A percentile compares a stretch with the other conserved stretches of the same genome.
phyloP scores from a whole-genome alignment of 2,329 filamentous ascomycete species.

The Fusarium duplospermum region DNA sequence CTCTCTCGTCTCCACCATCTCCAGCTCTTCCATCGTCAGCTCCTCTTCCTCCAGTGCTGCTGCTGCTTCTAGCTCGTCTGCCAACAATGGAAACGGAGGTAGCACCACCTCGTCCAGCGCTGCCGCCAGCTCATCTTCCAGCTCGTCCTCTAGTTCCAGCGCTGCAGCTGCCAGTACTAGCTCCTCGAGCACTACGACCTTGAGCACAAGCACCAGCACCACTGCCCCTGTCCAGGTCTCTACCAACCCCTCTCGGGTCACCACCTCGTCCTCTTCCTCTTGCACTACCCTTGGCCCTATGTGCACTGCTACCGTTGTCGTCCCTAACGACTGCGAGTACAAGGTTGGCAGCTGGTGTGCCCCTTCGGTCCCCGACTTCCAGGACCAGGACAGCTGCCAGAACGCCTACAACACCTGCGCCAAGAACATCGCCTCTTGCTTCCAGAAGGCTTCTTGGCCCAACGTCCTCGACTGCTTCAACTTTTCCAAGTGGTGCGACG shows the following conservation, averaged over 20 bases:
- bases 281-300: constrained; percentile 54
- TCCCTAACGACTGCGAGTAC: constrained; percentile 64
- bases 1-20: constrained; percentile 17
- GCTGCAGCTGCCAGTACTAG: constrained; percentile 17
- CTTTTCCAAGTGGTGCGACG: constrained; percentile 62
- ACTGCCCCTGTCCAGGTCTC: constrained; percentile 36
- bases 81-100: not conserved
- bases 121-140: not conserved
- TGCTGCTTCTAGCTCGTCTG: constrained; percentile 9
- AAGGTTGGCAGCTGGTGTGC: constrained; percentile 66
- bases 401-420: constrained; percentile 57
- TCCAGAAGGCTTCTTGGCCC: constrained; percentile 63
- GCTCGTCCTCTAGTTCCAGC: constrained; percentile 10
- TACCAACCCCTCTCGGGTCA: constrained; percentile 37
- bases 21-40: constrained; percentile 2
- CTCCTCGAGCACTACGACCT: not conserved
- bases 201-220: constrained; percentile 18
- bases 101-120: constrained; percentile 1
- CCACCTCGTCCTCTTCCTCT: constrained; percentile 41
- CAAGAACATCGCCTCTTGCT: constrained; percentile 63
- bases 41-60: constrained; percentile 33
- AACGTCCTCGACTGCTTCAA: constrained; percentile 61
- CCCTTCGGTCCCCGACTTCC: constrained; percentile 61
- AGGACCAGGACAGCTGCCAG: constrained; percentile 55
- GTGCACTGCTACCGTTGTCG: constrained; percentile 60